Evolutionary conservation across 2,329 filamentous ascomycete genomes (phyloP), one percentile per base, ranked within the genome.

Genomic region (Botrytis sinoallii): DNA sequence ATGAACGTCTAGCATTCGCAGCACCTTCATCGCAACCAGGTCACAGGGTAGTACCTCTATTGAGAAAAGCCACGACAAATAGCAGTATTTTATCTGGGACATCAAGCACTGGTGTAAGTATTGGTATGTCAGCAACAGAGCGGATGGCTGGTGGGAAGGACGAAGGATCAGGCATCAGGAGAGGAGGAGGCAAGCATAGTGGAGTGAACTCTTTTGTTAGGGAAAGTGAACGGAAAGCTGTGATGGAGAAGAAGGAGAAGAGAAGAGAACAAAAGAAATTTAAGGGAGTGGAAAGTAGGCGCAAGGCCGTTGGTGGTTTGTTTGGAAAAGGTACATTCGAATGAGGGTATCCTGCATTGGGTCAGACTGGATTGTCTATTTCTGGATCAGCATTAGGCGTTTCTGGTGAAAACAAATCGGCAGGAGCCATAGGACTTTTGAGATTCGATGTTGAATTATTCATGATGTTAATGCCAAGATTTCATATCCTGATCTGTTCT

Each of bases 31-130:
- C 82, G 74, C 76, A 80, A 18, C 79, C 80, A 5, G 83, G 84
- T 0, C 93, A 93, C 86, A 90, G 89, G 78, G 88, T 93, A 1
- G 93, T 93, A 0, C 86, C 88, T 0, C 85, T 96, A 32, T 86
- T 96, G 29, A 88, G 93, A 40, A 88, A 92, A 44, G 92, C 92
- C 7, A 95, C 93, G 0, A 91, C 91, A 20, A 91, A 90, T 40
- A 82, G 87, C 25, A 86, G 84, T 67, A 75, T 82, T 20, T 71
- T 79, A n/a, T 75, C 74, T 6, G 65, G 42, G 4, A 81, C 80
- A 48, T 80, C 81, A 14, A 82, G 82, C 7, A 79, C 80, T n/a
- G 81, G 80, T 0, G 74, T 76, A 40, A 77, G 75, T 25, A 75
- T 77, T 59, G 74, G 75, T 14, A 75, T 75, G 65, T 78, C 78